Evolutionary conservation across 768 basidiomycete genomes (phyloP).

Genomic region (Phanerochaete carnosa): DNA sequence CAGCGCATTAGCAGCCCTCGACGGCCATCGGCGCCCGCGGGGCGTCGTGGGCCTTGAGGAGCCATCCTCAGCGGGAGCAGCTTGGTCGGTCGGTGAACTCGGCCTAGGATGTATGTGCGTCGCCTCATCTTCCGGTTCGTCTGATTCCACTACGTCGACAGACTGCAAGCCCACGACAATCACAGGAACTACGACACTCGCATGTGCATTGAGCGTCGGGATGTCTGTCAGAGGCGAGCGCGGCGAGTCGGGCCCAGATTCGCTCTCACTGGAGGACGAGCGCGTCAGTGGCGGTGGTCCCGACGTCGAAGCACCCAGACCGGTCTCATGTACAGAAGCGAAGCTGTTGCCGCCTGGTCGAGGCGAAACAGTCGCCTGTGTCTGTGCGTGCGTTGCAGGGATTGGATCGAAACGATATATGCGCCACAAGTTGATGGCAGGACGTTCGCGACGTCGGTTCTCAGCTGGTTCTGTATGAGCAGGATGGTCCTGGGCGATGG

Average conservation of each 20-base stretch:
- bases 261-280: neutral
- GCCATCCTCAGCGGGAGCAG: conserved; percentile 1
- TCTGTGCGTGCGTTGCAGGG: conserved; percentile 26
- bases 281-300: neutral
- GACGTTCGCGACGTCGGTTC: conserved; percentile 36
- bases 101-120: conserved; percentile 10
- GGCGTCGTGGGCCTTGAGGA: neutral
- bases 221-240: neutral
- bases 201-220: neutral
- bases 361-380: conserved; percentile 18
- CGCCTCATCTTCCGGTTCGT: conserved; percentile 15
- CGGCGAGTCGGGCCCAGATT: neutral
- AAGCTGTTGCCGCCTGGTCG: neutral
- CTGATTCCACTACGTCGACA: conserved; percentile 41
- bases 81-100: conserved; percentile 9
- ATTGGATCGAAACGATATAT: conserved; percentile 80
- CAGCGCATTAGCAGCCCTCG: conserved; percentile 61
- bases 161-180: conserved; percentile 83
- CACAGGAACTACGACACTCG: conserved; percentile 62
- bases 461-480: neutral
- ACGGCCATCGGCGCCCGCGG: conserved; percentile 45
- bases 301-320: neutral
- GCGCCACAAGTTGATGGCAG: conserved; percentile 77
- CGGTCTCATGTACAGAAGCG: neutral
- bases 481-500: neutral